phyloP scores from a whole-genome alignment of 2,329 filamentous ascomycete genomes.

The Verticillium dahliae region DNA sequence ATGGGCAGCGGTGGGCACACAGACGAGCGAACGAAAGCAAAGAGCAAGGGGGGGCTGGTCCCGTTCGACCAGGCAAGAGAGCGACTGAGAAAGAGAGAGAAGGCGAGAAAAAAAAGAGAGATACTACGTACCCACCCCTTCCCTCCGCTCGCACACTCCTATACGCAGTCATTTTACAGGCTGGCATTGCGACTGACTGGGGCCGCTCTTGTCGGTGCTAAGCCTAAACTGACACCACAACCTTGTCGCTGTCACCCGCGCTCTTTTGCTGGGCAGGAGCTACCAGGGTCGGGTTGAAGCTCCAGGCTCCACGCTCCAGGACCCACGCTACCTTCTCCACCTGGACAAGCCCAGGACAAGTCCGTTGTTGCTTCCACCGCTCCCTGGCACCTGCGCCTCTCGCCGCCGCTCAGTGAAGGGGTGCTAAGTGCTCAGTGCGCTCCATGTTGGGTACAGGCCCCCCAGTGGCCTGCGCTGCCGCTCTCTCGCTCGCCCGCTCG shows the following conservation, averaged over 20 bases:
- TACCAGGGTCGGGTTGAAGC: neutral
- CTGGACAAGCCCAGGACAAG: neutral
- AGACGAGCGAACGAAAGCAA: neutral
- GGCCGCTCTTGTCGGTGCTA: conserved; percentile 4
- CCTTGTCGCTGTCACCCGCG: conserved; percentile 6
- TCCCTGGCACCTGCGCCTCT: neutral
- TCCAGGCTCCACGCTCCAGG: neutral
- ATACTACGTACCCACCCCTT: neutral
- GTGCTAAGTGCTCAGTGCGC: neutral
- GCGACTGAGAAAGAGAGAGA: neutral
- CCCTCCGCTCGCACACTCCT: neutral
- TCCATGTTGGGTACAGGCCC: neutral
- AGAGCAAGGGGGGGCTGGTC: neutral
- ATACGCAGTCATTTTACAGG: neutral
- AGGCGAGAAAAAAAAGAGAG: neutral
- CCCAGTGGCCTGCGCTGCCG: neutral
- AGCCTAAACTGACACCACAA: conserved; percentile 9
- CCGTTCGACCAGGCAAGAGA: neutral
- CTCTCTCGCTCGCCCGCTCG: neutral
- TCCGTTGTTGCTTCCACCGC: neutral
- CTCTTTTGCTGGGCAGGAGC: neutral
- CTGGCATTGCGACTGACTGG: neutral
- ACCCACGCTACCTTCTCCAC: neutral
- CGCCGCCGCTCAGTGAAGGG: neutral
- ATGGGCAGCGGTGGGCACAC: neutral